phyloP scores from a whole-genome alignment of 2,329 filamentous ascomycete species.

The Scedosporium boydii region DNA sequence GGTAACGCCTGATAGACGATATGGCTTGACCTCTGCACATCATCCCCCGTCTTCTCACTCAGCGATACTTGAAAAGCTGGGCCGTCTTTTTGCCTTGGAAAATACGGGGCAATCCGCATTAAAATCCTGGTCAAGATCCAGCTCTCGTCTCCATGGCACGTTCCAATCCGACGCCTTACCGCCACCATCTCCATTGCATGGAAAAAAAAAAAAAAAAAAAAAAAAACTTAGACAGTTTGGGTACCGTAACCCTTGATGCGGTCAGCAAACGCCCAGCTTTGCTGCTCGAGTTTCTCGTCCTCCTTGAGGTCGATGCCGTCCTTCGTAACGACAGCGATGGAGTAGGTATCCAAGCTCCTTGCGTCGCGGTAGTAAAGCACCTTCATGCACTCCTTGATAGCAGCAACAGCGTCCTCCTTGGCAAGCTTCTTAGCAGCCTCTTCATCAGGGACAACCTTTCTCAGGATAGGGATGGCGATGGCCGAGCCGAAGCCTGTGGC shows the following conservation, averaged over 20 bases:
- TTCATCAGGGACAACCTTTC: constrained; percentile 76
- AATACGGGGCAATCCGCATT: too few relatives aligned
- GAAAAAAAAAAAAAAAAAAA: too few relatives aligned
- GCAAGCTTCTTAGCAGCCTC: constrained; percentile 61
- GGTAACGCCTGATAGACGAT: background rate
- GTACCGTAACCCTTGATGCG: constrained; percentile 91
- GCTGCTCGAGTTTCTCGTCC: constrained; percentile 79
- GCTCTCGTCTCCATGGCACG: background rate
- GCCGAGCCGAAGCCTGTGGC: constrained; percentile 92
- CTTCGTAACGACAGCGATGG: constrained; percentile 80
- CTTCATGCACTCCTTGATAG: constrained; percentile 93
- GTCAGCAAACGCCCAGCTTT: constrained; percentile 98
- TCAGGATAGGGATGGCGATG: constrained; percentile 85
- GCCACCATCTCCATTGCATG: background rate
- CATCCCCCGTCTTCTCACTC: background rate
- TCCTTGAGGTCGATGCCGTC: constrained; percentile 80
- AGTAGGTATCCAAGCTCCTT: constrained; percentile 83
- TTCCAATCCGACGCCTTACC: background rate
- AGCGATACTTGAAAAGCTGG: background rate
- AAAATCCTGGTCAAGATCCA: background rate
- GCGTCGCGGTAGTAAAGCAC: constrained; percentile 96
- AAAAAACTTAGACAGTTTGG: constrained; percentile 47
- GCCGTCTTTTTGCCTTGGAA: too few relatives aligned
- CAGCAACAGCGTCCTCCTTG: constrained; percentile 68
- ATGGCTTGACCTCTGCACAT: background rate